phyloP scores from a whole-genome alignment of 257 asterid species.

The Solanum gandarillasii region DNA sequence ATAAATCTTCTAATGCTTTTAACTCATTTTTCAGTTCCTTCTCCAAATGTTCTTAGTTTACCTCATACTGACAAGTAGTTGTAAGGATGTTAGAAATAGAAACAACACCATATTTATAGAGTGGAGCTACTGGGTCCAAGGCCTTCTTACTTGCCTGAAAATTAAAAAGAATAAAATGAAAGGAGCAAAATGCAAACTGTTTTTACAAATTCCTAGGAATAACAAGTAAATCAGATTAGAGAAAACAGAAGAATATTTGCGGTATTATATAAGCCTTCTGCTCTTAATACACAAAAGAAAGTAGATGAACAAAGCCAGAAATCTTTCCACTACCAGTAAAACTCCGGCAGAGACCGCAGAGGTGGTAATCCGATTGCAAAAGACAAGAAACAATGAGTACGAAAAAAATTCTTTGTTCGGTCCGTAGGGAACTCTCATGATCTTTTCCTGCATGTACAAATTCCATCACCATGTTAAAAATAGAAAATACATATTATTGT shows the following conservation, averaged over 20 bases:
- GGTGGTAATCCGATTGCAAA: slow-evolving; percentile 94
- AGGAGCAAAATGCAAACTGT: neutral
- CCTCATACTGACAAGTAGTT: slow-evolving; percentile 98
- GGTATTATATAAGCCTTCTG: neutral
- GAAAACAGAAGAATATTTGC: neutral
- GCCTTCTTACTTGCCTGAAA: slow-evolving; percentile 66
- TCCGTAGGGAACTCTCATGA: slow-evolving; percentile 97
- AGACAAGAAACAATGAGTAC: slow-evolving; percentile 87
- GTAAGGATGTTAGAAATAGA: slow-evolving; percentile 92
- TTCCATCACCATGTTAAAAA: slow-evolving; percentile 1
- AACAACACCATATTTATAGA: slow-evolving; percentile 66
- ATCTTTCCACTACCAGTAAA: slow-evolving; percentile 52
- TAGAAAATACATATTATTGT: neutral
- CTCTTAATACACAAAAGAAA: neutral
- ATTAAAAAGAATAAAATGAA: neutral
- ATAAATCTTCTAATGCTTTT: neutral
- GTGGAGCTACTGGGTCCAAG: slow-evolving; percentile 94
- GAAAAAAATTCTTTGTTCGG: slow-evolving; percentile 60
- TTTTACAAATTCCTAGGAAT: neutral
- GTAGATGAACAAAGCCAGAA: neutral
- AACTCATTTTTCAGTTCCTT: neutral
- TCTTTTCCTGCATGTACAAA: slow-evolving; percentile 70
- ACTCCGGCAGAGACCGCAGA: slow-evolving; percentile 84
- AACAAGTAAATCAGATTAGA: neutral
- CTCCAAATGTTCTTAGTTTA: slow-evolving; percentile 2